A percentile compares a stretch with the other conserved stretches of the same genome.
These are phyloP conservation scores for Phialophora expanda DNA, from an alignment of 2,329 filamentous ascomycete species.

Conservation along the genomic window DNA sequence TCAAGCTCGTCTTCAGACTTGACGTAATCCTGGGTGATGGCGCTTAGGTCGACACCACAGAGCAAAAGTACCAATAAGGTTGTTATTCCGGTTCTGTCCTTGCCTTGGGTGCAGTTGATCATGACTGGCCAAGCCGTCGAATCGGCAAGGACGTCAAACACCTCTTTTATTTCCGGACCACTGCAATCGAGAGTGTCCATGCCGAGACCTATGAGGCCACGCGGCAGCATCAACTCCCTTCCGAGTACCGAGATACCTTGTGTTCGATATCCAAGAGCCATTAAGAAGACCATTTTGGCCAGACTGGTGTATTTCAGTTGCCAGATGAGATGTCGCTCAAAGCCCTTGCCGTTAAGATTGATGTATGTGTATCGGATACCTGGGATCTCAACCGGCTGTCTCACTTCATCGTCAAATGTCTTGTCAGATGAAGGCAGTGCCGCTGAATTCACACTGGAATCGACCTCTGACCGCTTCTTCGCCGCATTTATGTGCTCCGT, in stretches of 20 bases:
- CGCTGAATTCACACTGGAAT: slow-evolving; percentile 46
- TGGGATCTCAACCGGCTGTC: slow-evolving; percentile 66
- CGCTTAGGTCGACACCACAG: slow-evolving; percentile 53
- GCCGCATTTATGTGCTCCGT: slow-evolving; percentile 75
- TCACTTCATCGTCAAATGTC: slow-evolving; percentile 47
- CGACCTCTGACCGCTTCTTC: slow-evolving; percentile 61
- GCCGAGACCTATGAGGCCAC: slow-evolving; percentile 73
- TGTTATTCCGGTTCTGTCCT: slow-evolving; percentile 79
- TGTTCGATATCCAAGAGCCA: slow-evolving; percentile 69
- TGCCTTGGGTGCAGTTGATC: slow-evolving; percentile 87
- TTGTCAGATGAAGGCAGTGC: slow-evolving; percentile 54
- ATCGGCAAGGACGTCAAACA: slow-evolving; percentile 69
- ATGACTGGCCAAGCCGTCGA: slow-evolving; percentile 65
- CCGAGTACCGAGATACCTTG: slow-evolving; percentile 73
- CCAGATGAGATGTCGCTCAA: slow-evolving; percentile 70
- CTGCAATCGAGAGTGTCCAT: slow-evolving; percentile 72
- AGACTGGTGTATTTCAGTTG: slow-evolving; percentile 66
- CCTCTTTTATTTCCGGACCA: slow-evolving; percentile 66
- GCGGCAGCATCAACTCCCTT: slow-evolving; percentile 71
- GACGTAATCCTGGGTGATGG: slow-evolving; percentile 74
- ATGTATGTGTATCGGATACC: slow-evolving; percentile 69
- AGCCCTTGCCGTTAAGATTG: slow-evolving; percentile 74
- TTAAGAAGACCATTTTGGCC: slow-evolving; percentile 67
- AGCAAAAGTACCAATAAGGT: slow-evolving; percentile 71
- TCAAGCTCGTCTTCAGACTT: slow-evolving; percentile 67